phyloP scores from a whole-genome alignment of 75 land plant species.

The Cryptomeria japonica region DNA sequence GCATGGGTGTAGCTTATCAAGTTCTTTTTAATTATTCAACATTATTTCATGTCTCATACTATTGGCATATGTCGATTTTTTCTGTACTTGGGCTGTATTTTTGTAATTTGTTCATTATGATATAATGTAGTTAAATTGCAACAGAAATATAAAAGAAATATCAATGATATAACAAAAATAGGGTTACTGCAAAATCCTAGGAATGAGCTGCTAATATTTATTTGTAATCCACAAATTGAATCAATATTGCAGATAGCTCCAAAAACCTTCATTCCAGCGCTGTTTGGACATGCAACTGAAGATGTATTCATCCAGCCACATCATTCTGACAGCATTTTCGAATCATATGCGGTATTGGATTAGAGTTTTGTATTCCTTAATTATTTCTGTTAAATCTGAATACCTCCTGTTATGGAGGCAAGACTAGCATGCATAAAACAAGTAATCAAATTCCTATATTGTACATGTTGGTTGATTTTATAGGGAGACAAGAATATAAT shows the following conservation, averaged over 20 bases:
- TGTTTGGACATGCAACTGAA: conserved; percentile 81
- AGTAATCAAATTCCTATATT: not conserved
- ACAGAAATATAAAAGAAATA: conserved; percentile 1
- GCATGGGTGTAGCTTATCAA: not conserved
- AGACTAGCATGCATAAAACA: not conserved
- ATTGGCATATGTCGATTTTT: not conserved
- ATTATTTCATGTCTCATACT: not conserved
- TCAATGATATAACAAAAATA: not conserved
- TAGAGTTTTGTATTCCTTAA: not conserved
- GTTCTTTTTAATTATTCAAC: not conserved
- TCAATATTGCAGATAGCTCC: conserved; percentile 59
- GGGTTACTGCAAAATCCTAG: not conserved
- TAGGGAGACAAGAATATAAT: conserved; percentile 98
- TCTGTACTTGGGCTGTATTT: not conserved
- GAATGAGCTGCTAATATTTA: not conserved
- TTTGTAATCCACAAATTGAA: not conserved
- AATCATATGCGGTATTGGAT: conserved; percentile 61
- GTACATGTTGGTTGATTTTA: conserved; percentile 3
- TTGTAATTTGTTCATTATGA: conserved; percentile 3
- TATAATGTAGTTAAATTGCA: not conserved
- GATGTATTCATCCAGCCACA: conserved; percentile 79
- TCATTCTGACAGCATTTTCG: conserved; percentile 65
- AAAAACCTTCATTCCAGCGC: conserved; percentile 77
- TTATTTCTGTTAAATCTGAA: not conserved
- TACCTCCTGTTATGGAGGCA: not conserved